These are phyloP conservation scores for Verticillium zaregamsianum DNA, from an alignment of 2,329 filamentous ascomycete genomes.

Conservation along the genomic window DNA sequence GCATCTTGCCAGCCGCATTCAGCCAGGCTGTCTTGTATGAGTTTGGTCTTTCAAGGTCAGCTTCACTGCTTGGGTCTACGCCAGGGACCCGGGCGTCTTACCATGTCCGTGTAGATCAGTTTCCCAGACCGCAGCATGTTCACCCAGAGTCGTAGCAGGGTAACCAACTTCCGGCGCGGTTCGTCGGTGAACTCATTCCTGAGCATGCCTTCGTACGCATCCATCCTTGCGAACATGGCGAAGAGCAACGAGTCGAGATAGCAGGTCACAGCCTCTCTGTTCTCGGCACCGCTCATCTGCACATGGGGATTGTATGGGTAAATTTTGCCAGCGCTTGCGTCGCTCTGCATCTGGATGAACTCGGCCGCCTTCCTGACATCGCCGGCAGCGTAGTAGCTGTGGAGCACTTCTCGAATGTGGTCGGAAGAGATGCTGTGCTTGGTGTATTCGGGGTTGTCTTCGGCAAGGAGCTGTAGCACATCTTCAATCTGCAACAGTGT, in stretches of 20 bases:
- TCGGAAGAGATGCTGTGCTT: slow-evolving; percentile 46
- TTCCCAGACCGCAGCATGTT: slow-evolving; percentile 84
- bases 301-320: slow-evolving; percentile 68
- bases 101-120: slow-evolving; percentile 80
- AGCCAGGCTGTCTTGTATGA: slow-evolving; percentile 76
- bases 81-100: slow-evolving; percentile 33
- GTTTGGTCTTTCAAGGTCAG: slow-evolving; percentile 58
- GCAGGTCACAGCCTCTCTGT: slow-evolving; percentile 84
- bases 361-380: slow-evolving; percentile 72
- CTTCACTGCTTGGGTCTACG: neutral
- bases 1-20: slow-evolving; percentile 89
- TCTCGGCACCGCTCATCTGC: slow-evolving; percentile 78
- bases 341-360: slow-evolving; percentile 72
- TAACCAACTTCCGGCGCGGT: slow-evolving; percentile 66
- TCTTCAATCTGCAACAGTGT: slow-evolving; percentile 24
- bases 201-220: slow-evolving; percentile 89
- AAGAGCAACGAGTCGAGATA: slow-evolving; percentile 90
- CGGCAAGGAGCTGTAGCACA: slow-evolving; percentile 24
- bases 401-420: slow-evolving; percentile 50
- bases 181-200: slow-evolving; percentile 75
- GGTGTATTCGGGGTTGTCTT: slow-evolving; percentile 34
- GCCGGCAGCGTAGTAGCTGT: slow-evolving; percentile 60
- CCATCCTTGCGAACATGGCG: slow-evolving; percentile 88
- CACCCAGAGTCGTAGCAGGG: slow-evolving; percentile 82
- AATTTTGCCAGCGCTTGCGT: slow-evolving; percentile 76